Percentiles rank a stretch among this genome's conserved stretches.
Evolutionary conservation across 768 basidiomycete species (phyloP).

Genomic region (Leccinum arenicola): DNA sequence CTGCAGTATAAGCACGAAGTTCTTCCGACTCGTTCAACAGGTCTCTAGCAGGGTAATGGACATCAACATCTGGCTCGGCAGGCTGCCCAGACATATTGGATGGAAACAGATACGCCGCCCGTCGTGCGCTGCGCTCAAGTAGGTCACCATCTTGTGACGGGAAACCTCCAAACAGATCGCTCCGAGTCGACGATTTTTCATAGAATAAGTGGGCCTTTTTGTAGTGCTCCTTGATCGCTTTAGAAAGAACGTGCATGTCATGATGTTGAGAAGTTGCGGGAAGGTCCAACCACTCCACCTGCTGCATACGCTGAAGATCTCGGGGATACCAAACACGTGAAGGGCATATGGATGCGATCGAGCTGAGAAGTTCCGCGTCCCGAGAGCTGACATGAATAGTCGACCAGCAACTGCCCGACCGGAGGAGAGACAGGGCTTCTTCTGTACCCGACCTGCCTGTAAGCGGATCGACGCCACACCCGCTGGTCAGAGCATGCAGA

Average conservation of each 20-base stretch:
- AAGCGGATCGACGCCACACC: constrained; percentile 42
- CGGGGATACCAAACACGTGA: constrained; percentile 7
- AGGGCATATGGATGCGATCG: constrained; percentile 35
- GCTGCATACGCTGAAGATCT: constrained; percentile 38
- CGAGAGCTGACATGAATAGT: constrained; percentile 32
- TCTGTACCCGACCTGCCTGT: constrained; percentile 42
- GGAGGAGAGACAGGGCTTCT: constrained; percentile 39
- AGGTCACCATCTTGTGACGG: constrained; percentile 4
- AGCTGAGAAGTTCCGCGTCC: constrained; percentile 30
- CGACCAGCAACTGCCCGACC: constrained; percentile 36
- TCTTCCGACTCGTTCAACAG: background rate
- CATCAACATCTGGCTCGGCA: background rate
- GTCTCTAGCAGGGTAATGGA: constrained; percentile 12
- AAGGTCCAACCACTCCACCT: constrained; percentile 30
- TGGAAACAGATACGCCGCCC: constrained; percentile 12
- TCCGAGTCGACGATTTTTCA: background rate
- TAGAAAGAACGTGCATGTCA: constrained; percentile 19
- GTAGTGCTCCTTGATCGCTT: constrained; percentile 27
- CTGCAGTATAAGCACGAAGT: constrained; percentile 5
- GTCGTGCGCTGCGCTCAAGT: constrained; percentile 11
- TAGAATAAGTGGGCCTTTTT: constrained; percentile 10
- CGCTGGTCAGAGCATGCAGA: constrained; percentile 43
- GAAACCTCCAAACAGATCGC: background rate
- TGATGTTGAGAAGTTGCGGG: constrained; percentile 28
- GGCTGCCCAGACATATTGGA: background rate